These are phyloP conservation scores for Lagenaria siceraria DNA, from an alignment of 306 rosid genomes.

Conservation along the genomic window DNA sequence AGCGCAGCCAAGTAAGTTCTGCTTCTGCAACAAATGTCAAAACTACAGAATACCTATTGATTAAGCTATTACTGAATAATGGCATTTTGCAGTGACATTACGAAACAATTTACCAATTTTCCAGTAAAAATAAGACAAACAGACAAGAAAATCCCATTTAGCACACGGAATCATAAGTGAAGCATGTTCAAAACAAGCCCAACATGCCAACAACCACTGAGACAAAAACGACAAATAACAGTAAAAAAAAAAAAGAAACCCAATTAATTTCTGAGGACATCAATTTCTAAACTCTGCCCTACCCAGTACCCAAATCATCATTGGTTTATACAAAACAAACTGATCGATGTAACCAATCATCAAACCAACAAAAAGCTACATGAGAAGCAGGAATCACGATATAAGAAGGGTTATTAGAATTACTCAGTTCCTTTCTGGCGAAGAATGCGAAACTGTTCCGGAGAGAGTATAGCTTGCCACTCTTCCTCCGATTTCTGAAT, in stretches of 20 bases:
- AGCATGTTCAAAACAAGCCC: not conserved
- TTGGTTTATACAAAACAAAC: not conserved
- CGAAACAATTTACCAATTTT: not conserved
- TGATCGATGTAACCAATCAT: not conserved
- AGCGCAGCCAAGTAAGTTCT: not conserved
- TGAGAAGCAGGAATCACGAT: not conserved
- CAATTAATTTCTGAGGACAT: not conserved
- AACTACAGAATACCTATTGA: not conserved
- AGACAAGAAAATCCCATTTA: not conserved
- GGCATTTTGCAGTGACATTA: not conserved
- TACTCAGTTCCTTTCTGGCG: slow-evolving; percentile 78
- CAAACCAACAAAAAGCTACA: too few species aligned
- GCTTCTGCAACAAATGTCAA: not conserved
- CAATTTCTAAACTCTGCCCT: not conserved
- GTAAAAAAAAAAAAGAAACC: not conserved
- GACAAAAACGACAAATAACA: not conserved
- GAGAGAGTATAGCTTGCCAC: slow-evolving; percentile 65
- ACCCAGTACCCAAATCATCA: not conserved
- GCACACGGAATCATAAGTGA: not conserved
- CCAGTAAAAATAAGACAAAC: not conserved
- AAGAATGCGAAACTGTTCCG: slow-evolving; percentile 73
- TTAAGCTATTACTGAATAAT: not conserved
- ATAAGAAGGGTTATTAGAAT: not conserved
- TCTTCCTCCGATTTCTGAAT: slow-evolving; percentile 60
- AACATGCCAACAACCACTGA: not conserved